Percentiles rank a stretch among this genome's conserved stretches.
These are phyloP conservation scores for Grigorovia humatica DNA, from an alignment of 805 yeast species.

Conservation along the genomic window DNA sequence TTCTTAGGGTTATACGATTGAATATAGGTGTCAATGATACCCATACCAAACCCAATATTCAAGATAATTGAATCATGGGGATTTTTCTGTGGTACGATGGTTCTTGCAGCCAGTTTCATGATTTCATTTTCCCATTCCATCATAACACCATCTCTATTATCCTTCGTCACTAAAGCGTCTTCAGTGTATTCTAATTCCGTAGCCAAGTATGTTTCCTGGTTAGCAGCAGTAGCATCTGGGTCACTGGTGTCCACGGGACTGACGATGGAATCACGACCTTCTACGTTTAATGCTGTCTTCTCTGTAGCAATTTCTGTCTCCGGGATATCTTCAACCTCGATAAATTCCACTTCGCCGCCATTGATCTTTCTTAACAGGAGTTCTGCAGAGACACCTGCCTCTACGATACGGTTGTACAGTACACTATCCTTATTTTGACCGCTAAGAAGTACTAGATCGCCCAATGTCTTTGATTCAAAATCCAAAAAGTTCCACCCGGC, in stretches of 20 bases:
- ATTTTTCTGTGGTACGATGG: slow-evolving; percentile 44
- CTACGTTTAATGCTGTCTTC: too few relatives aligned
- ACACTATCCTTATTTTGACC: slow-evolving; percentile 31
- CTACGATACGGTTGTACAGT: slow-evolving; percentile 45
- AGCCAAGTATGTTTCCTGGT: slow-evolving; percentile 52
- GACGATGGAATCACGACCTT: slow-evolving; percentile 6
- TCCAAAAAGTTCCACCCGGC: slow-evolving; percentile 88
- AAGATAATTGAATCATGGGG: slow-evolving; percentile 40
- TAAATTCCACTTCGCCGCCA: slow-evolving; percentile 54
- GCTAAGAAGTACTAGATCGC: slow-evolving; percentile 59
- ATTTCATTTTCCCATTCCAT: slow-evolving; percentile 90
- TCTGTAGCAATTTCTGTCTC: slow-evolving; percentile 35
- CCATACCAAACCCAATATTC: slow-evolving; percentile 95
- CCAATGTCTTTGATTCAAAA: slow-evolving; percentile 67
- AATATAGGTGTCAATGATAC: slow-evolving; percentile 78
- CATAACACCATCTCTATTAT: slow-evolving; percentile 84
- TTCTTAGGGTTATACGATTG: slow-evolving; percentile 34
- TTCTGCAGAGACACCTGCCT: slow-evolving; percentile 89
- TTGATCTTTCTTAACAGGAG: slow-evolving; percentile 61
- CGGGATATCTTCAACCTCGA: slow-evolving; percentile 26
- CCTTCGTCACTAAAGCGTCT: slow-evolving; percentile 63
- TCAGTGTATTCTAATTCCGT: slow-evolving; percentile 55
- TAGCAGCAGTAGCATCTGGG: slow-evolving; percentile 51
- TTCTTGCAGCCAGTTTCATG: slow-evolving; percentile 71
- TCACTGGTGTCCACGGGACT: slow-evolving; percentile 11